Evolutionary conservation across 140 eudicot species (phyloP).

Genomic region (Eryngium alpinum): DNA sequence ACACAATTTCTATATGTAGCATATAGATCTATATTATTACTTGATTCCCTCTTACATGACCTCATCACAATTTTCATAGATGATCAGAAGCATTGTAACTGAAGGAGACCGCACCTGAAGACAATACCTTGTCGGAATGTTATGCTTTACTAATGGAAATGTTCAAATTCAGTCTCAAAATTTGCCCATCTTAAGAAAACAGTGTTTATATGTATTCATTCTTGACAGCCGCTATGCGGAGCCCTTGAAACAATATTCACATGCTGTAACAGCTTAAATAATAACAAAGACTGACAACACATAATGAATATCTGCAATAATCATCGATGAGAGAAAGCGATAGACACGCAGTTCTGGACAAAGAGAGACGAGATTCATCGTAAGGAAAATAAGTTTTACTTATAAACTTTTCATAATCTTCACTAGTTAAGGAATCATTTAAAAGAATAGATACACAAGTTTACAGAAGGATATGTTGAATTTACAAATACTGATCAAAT

Average conservation of each 20-base stretch:
- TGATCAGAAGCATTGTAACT: not conserved
- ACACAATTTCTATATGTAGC: too few species aligned
- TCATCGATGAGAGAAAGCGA: not conserved
- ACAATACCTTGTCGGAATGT: not conserved
- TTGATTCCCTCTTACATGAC: not conserved
- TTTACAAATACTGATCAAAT: slow-evolving; percentile 8
- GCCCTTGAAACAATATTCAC: not conserved
- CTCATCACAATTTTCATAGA: not conserved
- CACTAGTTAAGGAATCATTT: not conserved
- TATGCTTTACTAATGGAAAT: not conserved
- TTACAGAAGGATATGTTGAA: not conserved
- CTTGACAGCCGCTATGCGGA: not conserved
- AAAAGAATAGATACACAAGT: slow-evolving; percentile 4
- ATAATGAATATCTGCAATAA: not conserved
- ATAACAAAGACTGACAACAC: not conserved
- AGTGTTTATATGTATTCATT: not conserved
- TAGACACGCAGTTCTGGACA: not conserved
- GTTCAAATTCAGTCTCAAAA: not conserved
- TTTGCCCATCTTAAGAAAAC: not conserved
- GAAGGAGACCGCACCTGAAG: not conserved
- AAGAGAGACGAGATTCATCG: not conserved
- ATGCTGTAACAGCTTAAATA: not conserved
- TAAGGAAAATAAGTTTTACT: not conserved
- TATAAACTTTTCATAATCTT: not conserved
- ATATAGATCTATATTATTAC: not conserved